Base-by-base conservation (phyloP, 2,329 filamentous ascomycete species). In the Amphichorda felina region DNA sequence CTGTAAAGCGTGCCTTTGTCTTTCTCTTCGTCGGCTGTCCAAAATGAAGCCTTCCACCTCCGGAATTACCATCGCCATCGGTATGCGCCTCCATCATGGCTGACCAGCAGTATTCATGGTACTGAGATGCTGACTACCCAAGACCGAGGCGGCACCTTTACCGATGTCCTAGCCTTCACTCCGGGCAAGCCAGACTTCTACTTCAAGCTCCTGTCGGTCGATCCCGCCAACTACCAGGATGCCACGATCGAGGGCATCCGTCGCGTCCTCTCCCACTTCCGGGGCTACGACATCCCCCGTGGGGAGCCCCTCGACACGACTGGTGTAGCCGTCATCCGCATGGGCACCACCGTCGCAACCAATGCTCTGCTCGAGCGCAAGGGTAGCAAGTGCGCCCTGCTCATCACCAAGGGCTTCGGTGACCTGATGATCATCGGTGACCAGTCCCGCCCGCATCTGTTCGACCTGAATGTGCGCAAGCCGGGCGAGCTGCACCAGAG, bases 271-370 rank as follows among this genome's bases (percentile, higher is more conserved):
- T 80, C 79, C 44, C 77, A 74, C 45, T 91, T 93, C 55, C 75
- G 78, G 3, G 68, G 71, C 35, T 68, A 71, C 40, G 78, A 87
- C 6, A 87, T 91, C 32, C 82, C 84, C 3, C 77, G 87, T 33
- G 86, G 85, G 21, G 66, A 87, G 52, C 66, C 81, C 2, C 63
- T 94, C 8, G 86, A 94, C 55, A 94, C 86, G 1, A 73, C 76
- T 14, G 63, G 78, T 49, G 93, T 95, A 46, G 84, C 91, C 46
- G 87, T 82, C 38, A 94, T 95, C 53, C 80, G 87, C 31, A 95
- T 94, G 88, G 88, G 88, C 32, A 95, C 88, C 2, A 95, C 88
- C 0, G 87, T 95, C 8, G 88, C 88, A 7, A 95, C 88, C 1
- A 95, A 95, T 55, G 88, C 88, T 0, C 60, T 95, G 37, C 68